Conservation (phyloP, 164 flowering plant species). For the Kingdonia uniflora region DNA sequence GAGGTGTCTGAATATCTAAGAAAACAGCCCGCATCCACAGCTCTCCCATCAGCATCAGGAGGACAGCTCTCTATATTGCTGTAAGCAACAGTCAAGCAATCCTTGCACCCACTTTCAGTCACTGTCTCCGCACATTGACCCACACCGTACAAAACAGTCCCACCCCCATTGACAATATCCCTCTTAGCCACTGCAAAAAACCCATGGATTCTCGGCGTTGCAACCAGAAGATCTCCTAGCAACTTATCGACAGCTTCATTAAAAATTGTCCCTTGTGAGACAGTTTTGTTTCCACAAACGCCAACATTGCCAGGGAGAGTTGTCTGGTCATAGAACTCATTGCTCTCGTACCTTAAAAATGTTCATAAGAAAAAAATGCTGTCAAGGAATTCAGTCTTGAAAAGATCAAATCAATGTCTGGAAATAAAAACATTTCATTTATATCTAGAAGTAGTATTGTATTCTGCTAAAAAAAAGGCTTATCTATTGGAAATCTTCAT, state of each 20-base stretch:
- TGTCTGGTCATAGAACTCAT: slow-evolving; percentile 25
- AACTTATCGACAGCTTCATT: slow-evolving; percentile 8
- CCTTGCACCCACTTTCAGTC: slow-evolving; percentile 28
- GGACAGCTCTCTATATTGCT: slow-evolving; percentile 25
- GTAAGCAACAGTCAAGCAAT: slow-evolving; percentile 36
- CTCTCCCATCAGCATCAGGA: slow-evolving; percentile 32
- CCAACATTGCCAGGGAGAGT: slow-evolving; percentile 24
- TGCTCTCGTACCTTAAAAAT: slow-evolving; percentile 37
- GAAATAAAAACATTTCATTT: too few relatives aligned
- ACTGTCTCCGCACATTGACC: slow-evolving; percentile 47
- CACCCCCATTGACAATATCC: slow-evolving; percentile 7
- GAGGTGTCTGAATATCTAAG: slow-evolving; percentile 39
- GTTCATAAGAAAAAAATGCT: too few relatives aligned
- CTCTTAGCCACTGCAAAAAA: slow-evolving; percentile 30
- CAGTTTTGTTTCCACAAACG: slow-evolving; percentile 27
- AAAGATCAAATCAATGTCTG: too few relatives aligned
- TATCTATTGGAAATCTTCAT: too few relatives aligned
- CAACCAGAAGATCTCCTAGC: slow-evolving; percentile 19
- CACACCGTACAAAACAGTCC: slow-evolving; percentile 24
- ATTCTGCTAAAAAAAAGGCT: too few relatives aligned
- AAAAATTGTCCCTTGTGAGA: slow-evolving; percentile 13
- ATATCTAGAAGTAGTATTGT: too few relatives aligned
- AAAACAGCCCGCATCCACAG: slow-evolving; percentile 52
- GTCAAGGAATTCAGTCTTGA: too few relatives aligned
- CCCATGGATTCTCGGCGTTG: slow-evolving; percentile 29